phyloP scores from a whole-genome alignment of 495 filamentous ascomycete species.

The Xeromyces bisporus region DNA sequence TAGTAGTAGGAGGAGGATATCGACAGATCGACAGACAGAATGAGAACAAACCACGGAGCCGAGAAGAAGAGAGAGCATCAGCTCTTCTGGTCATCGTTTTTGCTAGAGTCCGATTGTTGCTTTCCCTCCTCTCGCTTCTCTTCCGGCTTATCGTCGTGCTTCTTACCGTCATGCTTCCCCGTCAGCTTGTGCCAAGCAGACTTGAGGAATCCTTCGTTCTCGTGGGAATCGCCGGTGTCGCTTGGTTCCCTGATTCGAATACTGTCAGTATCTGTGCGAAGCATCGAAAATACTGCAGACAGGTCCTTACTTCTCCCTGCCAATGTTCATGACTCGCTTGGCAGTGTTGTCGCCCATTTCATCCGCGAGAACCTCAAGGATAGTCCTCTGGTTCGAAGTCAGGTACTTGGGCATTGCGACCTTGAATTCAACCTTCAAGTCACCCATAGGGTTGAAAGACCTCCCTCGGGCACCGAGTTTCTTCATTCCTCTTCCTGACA shows the following conservation, averaged over 20 bases:
- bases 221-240: constrained; percentile 36
- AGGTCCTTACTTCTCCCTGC: constrained; percentile 27
- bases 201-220: constrained; percentile 74
- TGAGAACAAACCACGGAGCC: constrained; percentile 23
- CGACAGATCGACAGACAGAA: no score
- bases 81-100: constrained; percentile 36
- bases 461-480: constrained; percentile 43
- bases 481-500: constrained; percentile 84
- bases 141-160: constrained; percentile 24
- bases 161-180: constrained; percentile 55
- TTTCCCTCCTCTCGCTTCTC: constrained; percentile 12
- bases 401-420: constrained; percentile 89
- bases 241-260: no score
- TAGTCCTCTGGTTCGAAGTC: constrained; percentile 70
- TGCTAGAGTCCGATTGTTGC: constrained; percentile 17
- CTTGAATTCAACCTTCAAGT: constrained; percentile 86
- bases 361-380: constrained; percentile 88
- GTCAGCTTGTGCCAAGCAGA: constrained; percentile 78
- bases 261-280: no score
- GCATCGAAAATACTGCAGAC: no score
- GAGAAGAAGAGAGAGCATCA: no score
- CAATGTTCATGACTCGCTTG: constrained; percentile 74
- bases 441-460: constrained; percentile 40
- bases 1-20: not conserved
- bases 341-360: constrained; percentile 84